phyloP scores from a whole-genome alignment of 2,329 filamentous ascomycete genomes.

The Spiromastix sp. region DNA sequence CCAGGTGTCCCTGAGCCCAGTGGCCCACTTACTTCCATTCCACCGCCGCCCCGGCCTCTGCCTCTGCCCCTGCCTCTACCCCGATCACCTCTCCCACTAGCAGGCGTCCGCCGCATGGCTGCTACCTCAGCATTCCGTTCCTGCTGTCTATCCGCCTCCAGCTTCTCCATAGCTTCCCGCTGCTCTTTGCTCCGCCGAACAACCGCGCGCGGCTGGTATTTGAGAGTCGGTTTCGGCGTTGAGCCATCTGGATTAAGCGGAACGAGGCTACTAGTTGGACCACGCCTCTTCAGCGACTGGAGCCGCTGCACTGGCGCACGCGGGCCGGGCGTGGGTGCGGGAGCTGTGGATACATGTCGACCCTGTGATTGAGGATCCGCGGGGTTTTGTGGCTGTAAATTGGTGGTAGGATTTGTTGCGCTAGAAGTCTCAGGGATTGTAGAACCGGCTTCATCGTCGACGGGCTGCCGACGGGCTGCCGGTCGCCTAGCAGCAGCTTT shows the following conservation, averaged over 20 bases:
- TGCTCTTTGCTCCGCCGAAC: conserved; percentile 35
- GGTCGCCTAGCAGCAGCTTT: conserved; percentile 5
- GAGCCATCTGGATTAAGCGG: conserved; percentile 20
- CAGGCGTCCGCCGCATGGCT: conserved; percentile 13
- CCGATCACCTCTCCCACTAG: conserved; percentile 16
- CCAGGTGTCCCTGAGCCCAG: conserved; percentile 20
- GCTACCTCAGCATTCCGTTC: conserved; percentile 31
- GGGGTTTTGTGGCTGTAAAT: no score
- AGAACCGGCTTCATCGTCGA: not conserved
- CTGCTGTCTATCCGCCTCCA: conserved; percentile 31
- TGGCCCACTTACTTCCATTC: conserved; percentile 19
- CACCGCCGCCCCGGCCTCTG: conserved; percentile 20
- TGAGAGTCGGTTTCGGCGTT: conserved; percentile 28
- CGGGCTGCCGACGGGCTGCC: not conserved
- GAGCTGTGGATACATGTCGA: no score
- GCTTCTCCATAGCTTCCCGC: conserved; percentile 32
- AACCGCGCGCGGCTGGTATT: conserved; percentile 33
- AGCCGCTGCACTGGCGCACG: conserved; percentile 27
- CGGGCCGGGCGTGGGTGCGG: conserved; percentile 5
- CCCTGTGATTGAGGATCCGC: no score
- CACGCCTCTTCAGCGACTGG: conserved; percentile 31
- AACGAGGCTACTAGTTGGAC: conserved; percentile 27
- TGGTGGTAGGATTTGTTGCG: conserved; percentile 1
- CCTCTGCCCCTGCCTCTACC: conserved; percentile 19
- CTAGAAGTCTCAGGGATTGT: not conserved